Base-by-base conservation (phyloP, 148 eudicot genomes). In the Euryodendron excelsum region DNA sequence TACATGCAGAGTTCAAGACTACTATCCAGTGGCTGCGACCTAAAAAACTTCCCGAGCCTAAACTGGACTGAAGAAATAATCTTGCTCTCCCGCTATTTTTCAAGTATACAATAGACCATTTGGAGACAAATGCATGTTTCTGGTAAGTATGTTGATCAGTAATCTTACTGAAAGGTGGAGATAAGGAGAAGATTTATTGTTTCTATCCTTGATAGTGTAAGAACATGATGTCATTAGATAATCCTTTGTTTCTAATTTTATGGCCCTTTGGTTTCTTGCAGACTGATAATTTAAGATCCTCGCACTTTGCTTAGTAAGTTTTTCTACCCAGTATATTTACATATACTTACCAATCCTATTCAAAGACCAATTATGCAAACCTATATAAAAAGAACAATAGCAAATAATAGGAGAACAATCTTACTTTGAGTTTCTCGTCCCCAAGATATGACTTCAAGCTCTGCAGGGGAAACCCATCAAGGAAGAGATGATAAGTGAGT, bases 361-460 rank as follows among this genome's bases (percentile, higher is more conserved):
- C 9, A 48, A 33, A 31, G 41, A 69, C 27, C 18, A 61, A 63
- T 37, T 11, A 45, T 30, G 78, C 27, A 30, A 17, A 63, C 25
- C 5, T 11, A 63, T 41, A 21, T 4, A 34, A 23, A 25, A 69
- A 48, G 9, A 72, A 50, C 34, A 48, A 34, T 72, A 30, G 50
- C 27, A 45, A 50, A 10, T 11, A 77, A 15, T 2, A 36, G 20
- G 71, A 48, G 27, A 79, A 76, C 8, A 55, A 25, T 75, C 81
- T 80, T 80, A 93, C 99, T 93, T 91, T 93, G 74, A 96, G 94
- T 84, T 90, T 88, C 14, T 93, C 97, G 7, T 96, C 99, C 74
- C 98, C 99, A 64, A 96, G 88, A 83, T 52, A 87, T 39, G 85
- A 47, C 83, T 88, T 96, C 92, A 93, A 85, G 87, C 99, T 96